A percentile compares a stretch with the other conserved stretches of the same genome.
phyloP scores from a whole-genome alignment of 1,284 basidiomycete species.

The Tilletia setariae region DNA sequence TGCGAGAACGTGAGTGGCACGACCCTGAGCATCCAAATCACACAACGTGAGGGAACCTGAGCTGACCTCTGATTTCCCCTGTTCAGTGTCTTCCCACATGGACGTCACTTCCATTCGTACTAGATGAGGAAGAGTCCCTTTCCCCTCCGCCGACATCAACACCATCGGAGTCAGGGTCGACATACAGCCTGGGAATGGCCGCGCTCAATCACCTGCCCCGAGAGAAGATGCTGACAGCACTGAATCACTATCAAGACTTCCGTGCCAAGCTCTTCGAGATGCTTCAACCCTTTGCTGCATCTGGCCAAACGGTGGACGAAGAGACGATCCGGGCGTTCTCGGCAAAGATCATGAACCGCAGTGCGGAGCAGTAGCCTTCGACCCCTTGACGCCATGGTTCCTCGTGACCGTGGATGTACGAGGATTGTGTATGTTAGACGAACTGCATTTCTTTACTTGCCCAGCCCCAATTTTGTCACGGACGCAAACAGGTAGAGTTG shows the following conservation, averaged over 20 bases:
- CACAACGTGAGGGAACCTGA: neutral
- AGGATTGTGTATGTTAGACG: too few species aligned
- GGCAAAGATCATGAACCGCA: neutral
- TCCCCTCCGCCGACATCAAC: conserved; percentile 40
- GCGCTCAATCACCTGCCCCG: conserved; percentile 54
- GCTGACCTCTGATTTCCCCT: neutral
- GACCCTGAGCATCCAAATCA: neutral
- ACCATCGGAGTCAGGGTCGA: conserved; percentile 36
- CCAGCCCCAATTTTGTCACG: too few species aligned
- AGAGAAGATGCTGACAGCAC: conserved; percentile 54
- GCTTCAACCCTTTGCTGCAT: conserved; percentile 53
- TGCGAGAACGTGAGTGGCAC: conserved; percentile 40
- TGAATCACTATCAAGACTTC: conserved; percentile 52
- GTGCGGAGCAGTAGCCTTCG: too few species aligned
- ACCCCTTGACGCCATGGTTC: too few species aligned
- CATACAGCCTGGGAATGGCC: conserved; percentile 55
- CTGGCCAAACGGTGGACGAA: conserved; percentile 51
- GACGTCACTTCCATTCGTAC: conserved; percentile 45
- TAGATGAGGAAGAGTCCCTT: conserved; percentile 54
- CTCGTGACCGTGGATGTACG: too few species aligned
- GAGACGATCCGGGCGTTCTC: conserved; percentile 52
- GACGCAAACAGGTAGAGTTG: too few species aligned
- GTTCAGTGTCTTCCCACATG: conserved; percentile 37
- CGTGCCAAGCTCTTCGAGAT: conserved; percentile 54
- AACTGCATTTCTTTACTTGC: too few species aligned